A percentile compares a stretch with the other conserved stretches of the same genome.
These are phyloP conservation scores for Sporothrix curviconia DNA, from an alignment of 2,329 filamentous ascomycete genomes.

Conservation along the genomic window DNA sequence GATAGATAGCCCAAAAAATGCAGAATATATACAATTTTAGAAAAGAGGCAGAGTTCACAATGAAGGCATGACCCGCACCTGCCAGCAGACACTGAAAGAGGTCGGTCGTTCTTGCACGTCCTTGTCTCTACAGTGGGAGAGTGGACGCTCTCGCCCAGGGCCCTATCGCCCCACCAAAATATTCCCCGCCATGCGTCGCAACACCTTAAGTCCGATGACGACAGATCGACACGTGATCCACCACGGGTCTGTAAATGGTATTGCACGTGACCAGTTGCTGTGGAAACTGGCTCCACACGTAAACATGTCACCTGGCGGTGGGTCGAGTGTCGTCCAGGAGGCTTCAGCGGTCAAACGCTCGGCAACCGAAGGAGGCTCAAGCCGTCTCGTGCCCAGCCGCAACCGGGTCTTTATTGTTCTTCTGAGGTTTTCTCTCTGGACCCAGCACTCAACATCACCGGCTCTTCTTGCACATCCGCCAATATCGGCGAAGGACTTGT, in stretches of 20 bases:
- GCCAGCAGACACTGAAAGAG: too few species aligned
- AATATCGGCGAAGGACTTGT: too few species aligned
- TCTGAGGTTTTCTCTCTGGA: neutral
- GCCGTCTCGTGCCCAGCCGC: neutral
- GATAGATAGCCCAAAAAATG: too few species aligned
- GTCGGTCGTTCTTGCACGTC: too few species aligned
- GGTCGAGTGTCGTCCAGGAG: constrained; percentile 1
- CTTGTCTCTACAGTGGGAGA: too few species aligned
- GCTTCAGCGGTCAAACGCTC: constrained; percentile 1
- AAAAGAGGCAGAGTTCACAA: too few species aligned
- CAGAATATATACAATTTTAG: too few species aligned
- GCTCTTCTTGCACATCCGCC: neutral
- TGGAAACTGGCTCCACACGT: constrained; percentile 12
- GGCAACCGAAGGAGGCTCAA: constrained; percentile 11
- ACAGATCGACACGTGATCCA: neutral
- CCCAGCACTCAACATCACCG: neutral
- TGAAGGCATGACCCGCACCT: too few species aligned
- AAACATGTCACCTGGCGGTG: constrained; percentile 14
- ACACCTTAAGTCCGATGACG: neutral
- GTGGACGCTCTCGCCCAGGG: too few species aligned
- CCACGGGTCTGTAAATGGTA: too few species aligned
- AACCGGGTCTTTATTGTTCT: neutral
- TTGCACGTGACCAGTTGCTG: constrained; percentile 10
- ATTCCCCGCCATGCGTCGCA: neutral
- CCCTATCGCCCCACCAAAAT: too few species aligned